Percentiles rank a stretch among this genome's conserved stretches.
These are phyloP conservation scores for Colletotrichum incanum DNA, from an alignment of 2,329 filamentous ascomycete genomes.

Conservation along the genomic window DNA sequence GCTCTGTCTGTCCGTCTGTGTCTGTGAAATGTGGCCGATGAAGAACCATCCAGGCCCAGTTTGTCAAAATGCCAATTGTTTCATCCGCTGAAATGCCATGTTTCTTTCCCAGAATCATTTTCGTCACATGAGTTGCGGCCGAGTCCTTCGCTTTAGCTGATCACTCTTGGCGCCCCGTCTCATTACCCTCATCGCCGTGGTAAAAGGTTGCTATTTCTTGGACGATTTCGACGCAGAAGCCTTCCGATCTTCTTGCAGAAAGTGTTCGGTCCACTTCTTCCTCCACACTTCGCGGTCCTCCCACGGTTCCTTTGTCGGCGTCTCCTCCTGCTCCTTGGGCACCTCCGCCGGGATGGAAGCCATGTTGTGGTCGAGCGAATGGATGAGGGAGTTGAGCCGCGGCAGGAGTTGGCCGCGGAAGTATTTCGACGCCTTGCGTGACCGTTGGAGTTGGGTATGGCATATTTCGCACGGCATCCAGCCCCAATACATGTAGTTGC, in stretches of 20 bases:
- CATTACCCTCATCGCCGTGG: background rate
- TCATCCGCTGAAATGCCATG: slow-evolving; percentile 22
- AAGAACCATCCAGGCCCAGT: slow-evolving; percentile 19
- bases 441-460: slow-evolving; percentile 38
- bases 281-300: slow-evolving; percentile 42
- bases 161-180: background rate
- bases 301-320: slow-evolving; percentile 38
- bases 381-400: slow-evolving; percentile 41
- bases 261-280: slow-evolving; percentile 41
- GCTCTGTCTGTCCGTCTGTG: background rate
- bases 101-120: slow-evolving; percentile 9
- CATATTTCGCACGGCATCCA: slow-evolving; percentile 41
- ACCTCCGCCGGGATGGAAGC: slow-evolving; percentile 39
- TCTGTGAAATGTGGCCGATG: slow-evolving; percentile 1
- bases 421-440: slow-evolving; percentile 38
- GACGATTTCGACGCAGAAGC: slow-evolving; percentile 31
- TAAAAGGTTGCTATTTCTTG: slow-evolving; percentile 23
- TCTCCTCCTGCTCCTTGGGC: slow-evolving; percentile 40
- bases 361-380: slow-evolving; percentile 42
- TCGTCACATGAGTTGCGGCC: background rate
- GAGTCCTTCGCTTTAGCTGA: background rate
- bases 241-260: slow-evolving; percentile 35
- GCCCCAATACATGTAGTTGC: slow-evolving; percentile 40
- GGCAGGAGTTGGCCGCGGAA: slow-evolving; percentile 33
- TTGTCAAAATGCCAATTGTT: slow-evolving; percentile 18